Evolutionary conservation across 192 early-diverging fungal species (phyloP).

Genomic region (Linnemannia elongata): DNA sequence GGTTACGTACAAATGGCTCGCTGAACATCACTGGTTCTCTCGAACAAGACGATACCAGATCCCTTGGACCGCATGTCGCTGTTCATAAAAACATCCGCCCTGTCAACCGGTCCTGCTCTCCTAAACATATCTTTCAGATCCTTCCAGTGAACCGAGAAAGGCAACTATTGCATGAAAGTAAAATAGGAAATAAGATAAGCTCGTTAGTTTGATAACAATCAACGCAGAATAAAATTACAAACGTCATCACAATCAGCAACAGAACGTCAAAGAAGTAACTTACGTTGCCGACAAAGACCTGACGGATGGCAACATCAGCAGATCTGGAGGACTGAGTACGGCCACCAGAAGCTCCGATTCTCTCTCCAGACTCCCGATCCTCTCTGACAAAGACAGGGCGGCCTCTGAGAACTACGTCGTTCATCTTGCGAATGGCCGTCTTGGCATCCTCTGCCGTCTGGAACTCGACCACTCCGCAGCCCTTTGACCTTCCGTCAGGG

Average conservation of each 20-base stretch:
- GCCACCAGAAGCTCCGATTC: slow-evolving; percentile 50
- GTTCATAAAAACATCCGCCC: slow-evolving; percentile 77
- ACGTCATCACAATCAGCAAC: not conserved
- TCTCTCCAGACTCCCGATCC: slow-evolving; percentile 74
- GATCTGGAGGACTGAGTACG: slow-evolving; percentile 14
- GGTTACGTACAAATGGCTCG: slow-evolving; percentile 80
- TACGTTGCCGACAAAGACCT: slow-evolving; percentile 77
- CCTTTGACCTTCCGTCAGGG: slow-evolving; percentile 76
- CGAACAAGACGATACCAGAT: slow-evolving; percentile 82
- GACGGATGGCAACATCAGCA: slow-evolving; percentile 53
- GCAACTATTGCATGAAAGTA: slow-evolving; percentile 65
- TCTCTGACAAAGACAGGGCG: slow-evolving; percentile 84
- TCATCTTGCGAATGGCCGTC: slow-evolving; percentile 77
- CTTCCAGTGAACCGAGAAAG: slow-evolving; percentile 85
- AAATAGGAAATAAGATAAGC: no score
- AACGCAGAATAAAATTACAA: not conserved
- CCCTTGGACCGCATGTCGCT: slow-evolving; percentile 77
- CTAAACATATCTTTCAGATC: slow-evolving; percentile 90
- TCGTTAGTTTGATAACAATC: not conserved
- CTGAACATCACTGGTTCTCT: slow-evolving; percentile 71
- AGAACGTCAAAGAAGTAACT: slow-evolving; percentile 17
- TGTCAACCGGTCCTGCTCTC: slow-evolving; percentile 75
- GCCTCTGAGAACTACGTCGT: slow-evolving; percentile 78
- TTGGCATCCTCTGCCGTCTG: slow-evolving; percentile 81
- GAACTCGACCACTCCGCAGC: slow-evolving; percentile 85